Conservation (phyloP, 257 asterid species). For the Nicotiana sylvestris region DNA sequence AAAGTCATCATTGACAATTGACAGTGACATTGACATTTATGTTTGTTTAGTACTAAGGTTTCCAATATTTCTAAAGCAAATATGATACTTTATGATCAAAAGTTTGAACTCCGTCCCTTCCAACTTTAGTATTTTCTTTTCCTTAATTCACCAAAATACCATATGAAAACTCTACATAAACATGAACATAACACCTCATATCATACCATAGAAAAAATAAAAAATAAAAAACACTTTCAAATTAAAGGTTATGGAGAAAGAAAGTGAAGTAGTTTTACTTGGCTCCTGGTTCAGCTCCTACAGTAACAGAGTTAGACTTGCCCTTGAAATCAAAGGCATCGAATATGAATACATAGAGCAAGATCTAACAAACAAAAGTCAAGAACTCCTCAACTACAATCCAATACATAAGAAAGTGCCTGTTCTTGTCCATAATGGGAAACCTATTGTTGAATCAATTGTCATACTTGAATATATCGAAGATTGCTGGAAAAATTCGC, state of each 20-base stretch:
- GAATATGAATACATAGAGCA: conserved; percentile 33
- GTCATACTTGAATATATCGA: conserved; percentile 22
- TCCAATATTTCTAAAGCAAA: not conserved
- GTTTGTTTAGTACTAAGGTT: not conserved
- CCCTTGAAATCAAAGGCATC: conserved; percentile 40
- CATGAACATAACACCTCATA: not conserved
- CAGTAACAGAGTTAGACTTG: conserved; percentile 32
- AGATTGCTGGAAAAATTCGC: conserved; percentile 25
- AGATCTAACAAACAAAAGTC: conserved; percentile 30
- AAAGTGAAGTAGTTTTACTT: conserved; percentile 23
- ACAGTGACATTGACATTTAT: not conserved
- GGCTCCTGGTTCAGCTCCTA: conserved; percentile 36
- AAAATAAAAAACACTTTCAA: not conserved
- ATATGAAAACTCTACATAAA: not conserved
- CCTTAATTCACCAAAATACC: not conserved
- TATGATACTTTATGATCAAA: not conserved
- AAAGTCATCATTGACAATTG: not conserved
- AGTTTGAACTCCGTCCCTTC: not conserved
- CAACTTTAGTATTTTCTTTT: not conserved
- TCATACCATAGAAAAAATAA: not conserved
- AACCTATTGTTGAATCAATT: not conserved
- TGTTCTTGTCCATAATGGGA: not conserved
- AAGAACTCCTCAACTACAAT: not conserved
- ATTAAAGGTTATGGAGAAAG: conserved; percentile 25
- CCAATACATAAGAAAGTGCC: not conserved